Evolutionary conservation across 2,329 filamentous ascomycete genomes (phyloP).

Genomic region (Hortaea werneckii): DNA sequence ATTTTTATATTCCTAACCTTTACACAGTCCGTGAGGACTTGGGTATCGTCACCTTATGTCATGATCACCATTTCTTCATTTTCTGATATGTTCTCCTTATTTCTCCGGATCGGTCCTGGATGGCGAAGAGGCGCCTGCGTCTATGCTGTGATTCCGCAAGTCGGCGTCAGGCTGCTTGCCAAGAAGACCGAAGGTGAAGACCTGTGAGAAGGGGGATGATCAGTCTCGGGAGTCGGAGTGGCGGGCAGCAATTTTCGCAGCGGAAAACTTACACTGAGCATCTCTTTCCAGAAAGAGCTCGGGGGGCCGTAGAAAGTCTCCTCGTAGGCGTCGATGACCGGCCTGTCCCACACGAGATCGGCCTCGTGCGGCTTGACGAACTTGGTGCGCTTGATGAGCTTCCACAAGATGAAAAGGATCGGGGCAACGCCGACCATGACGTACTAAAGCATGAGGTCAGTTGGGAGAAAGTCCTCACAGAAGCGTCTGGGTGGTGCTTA

Average conservation of each 20-base stretch:
- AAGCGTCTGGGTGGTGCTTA: too few species aligned
- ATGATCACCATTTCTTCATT: too few species aligned
- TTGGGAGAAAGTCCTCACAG: background rate
- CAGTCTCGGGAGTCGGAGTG: too few species aligned
- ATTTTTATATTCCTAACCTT: too few species aligned
- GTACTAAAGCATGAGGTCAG: slow-evolving; percentile 41
- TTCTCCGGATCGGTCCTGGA: too few species aligned
- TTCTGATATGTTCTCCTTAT: too few species aligned
- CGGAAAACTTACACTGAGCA: slow-evolving; percentile 18
- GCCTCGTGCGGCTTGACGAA: slow-evolving; percentile 44
- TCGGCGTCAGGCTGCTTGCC: background rate
- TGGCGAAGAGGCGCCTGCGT: too few species aligned
- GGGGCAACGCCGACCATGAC: slow-evolving; percentile 26
- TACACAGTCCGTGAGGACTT: too few species aligned
- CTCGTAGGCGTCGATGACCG: slow-evolving; percentile 50
- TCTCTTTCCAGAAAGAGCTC: slow-evolving; percentile 47
- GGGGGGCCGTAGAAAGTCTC: slow-evolving; percentile 40
- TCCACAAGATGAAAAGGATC: slow-evolving; percentile 50
- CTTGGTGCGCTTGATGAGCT: slow-evolving; percentile 52
- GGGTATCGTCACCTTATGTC: too few species aligned
- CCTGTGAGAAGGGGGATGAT: background rate
- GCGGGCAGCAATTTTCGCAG: too few species aligned
- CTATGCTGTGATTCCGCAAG: background rate
- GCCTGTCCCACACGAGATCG: slow-evolving; percentile 54
- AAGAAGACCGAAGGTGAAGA: background rate